These are phyloP conservation scores for Alternaria triticimaculans DNA, from an alignment of 2,329 filamentous ascomycete genomes.

Conservation along the genomic window DNA sequence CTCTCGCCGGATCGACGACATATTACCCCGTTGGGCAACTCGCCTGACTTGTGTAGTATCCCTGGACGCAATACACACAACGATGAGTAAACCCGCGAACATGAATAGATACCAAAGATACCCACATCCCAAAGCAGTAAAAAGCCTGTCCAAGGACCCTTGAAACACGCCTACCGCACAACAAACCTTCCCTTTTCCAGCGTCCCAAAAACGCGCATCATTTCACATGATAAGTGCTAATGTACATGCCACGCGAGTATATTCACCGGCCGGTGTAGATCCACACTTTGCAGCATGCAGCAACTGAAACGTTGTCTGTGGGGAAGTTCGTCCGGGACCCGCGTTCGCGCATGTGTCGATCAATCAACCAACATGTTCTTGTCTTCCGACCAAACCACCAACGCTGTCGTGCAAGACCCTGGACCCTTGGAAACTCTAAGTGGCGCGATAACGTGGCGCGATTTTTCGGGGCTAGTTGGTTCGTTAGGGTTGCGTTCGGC, in stretches of 20 bases:
- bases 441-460: neutral
- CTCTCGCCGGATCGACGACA: neutral
- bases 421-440: neutral
- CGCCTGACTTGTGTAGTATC: neutral
- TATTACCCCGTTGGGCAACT: neutral
- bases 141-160: neutral
- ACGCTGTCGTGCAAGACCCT: neutral
- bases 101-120: neutral
- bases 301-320: neutral
- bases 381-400: neutral
- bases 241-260: neutral
- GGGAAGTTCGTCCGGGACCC: neutral
- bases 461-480: neutral
- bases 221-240: neutral
- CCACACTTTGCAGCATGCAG: neutral
- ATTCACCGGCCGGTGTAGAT: neutral
- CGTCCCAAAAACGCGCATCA: neutral
- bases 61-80: neutral
- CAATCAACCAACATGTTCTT: neutral
- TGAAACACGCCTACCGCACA: neutral
- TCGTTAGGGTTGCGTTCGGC: neutral
- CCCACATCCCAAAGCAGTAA: neutral
- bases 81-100: neutral
- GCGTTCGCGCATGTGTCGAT: neutral
- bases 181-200: neutral